Percentiles rank a stretch among this genome's conserved stretches.
Evolutionary conservation across 495 filamentous ascomycete genomes (phyloP).

Genomic region (Daldinia grandis): DNA sequence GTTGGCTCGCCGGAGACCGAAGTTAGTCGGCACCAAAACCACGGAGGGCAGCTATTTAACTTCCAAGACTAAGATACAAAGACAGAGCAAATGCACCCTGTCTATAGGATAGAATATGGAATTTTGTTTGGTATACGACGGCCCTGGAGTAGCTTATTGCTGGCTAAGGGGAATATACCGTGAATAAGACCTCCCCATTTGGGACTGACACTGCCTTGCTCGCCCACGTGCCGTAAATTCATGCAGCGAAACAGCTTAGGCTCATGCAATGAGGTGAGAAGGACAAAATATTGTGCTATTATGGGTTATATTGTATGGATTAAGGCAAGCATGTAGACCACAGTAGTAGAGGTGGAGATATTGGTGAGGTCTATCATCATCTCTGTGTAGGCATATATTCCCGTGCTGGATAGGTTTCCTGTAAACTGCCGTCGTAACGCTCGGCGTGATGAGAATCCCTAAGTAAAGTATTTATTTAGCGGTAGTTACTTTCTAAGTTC

Average conservation of each 20-base stretch:
- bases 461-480: not conserved
- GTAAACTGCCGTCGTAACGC: not conserved
- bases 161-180: slow-evolving; percentile 16
- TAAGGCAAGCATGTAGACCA: slow-evolving; percentile 13
- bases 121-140: slow-evolving; percentile 11
- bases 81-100: slow-evolving; percentile 26
- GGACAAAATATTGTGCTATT: slow-evolving; percentile 3
- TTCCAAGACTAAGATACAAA: slow-evolving; percentile 25
- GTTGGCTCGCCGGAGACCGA: not conserved
- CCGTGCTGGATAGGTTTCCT: slow-evolving; percentile 3
- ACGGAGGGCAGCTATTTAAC: slow-evolving; percentile 20
- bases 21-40: slow-evolving; percentile 4
- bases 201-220: slow-evolving; percentile 14
- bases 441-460: not conserved
- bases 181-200: slow-evolving; percentile 9
- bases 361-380: slow-evolving; percentile 1
- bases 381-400: slow-evolving; percentile 5
- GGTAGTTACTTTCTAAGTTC: not conserved
- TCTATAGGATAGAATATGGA: slow-evolving; percentile 10
- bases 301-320: slow-evolving; percentile 17
- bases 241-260: slow-evolving; percentile 18
- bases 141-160: slow-evolving; percentile 9
- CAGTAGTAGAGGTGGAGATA: slow-evolving; percentile 8
- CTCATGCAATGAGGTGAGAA: slow-evolving; percentile 25
- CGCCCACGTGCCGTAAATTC: slow-evolving; percentile 31